Conservation (phyloP, 2,329 filamentous ascomycete species). For the Phialophora tarda region DNA sequence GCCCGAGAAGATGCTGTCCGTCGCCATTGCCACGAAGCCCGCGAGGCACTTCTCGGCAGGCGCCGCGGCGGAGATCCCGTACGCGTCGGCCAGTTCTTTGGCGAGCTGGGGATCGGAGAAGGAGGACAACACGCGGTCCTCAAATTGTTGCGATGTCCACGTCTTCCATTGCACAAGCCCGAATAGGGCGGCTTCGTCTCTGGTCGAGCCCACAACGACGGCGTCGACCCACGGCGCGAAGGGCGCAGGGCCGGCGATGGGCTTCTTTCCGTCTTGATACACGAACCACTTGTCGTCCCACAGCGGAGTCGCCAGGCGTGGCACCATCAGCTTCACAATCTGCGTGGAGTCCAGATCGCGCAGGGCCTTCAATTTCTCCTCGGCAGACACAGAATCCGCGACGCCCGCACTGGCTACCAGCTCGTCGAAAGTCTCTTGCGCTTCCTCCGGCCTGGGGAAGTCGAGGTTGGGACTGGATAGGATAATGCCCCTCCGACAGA, state of each 20-base stretch:
- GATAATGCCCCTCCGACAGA: slow-evolving; percentile 27
- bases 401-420: slow-evolving; percentile 22
- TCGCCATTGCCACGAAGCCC: slow-evolving; percentile 25
- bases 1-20: slow-evolving; percentile 24
- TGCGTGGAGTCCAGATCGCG: slow-evolving; percentile 17
- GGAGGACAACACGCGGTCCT: slow-evolving; percentile 15
- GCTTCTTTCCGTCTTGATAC: slow-evolving; percentile 23
- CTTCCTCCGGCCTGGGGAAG: slow-evolving; percentile 24
- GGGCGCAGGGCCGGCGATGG: slow-evolving; percentile 26
- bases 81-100: slow-evolving; percentile 19
- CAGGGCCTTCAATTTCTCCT: slow-evolving; percentile 27
- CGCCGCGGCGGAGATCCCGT: slow-evolving; percentile 16
- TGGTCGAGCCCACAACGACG: slow-evolving; percentile 22
- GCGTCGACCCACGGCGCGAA: slow-evolving; percentile 28
- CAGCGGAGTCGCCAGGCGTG: slow-evolving; percentile 20
- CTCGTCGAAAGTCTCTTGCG: slow-evolving; percentile 26
- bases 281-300: slow-evolving; percentile 29
- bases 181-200: slow-evolving; percentile 25
- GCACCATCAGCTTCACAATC: slow-evolving; percentile 12
- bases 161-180: slow-evolving; percentile 16
- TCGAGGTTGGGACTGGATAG: slow-evolving; percentile 28
- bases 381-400: slow-evolving; percentile 9
- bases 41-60: slow-evolving; percentile 16
- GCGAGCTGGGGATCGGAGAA: slow-evolving; percentile 17
- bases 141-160: slow-evolving; percentile 20